Evolutionary conservation across 2,329 filamentous ascomycete species (phyloP).

Genomic region (Cordyceps militaris): DNA sequence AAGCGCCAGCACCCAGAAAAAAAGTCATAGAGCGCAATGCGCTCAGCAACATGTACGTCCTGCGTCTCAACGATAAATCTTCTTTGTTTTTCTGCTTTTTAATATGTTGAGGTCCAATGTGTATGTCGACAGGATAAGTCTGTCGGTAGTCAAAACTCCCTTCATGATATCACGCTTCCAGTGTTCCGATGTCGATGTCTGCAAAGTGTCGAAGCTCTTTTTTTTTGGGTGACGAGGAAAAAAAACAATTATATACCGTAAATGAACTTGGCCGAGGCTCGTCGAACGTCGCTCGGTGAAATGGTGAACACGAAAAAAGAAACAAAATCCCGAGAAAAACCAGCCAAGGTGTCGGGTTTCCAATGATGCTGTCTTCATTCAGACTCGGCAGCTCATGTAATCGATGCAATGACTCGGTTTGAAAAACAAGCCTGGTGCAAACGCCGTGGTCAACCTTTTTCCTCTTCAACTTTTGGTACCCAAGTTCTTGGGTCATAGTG

Average conservation of each 20-base stretch:
- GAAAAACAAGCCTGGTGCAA: constrained; percentile 5
- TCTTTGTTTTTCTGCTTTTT: background rate
- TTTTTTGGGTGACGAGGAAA: background rate
- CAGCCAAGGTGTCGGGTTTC: constrained; percentile 2
- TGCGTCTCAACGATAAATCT: background rate
- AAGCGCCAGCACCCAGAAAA: background rate
- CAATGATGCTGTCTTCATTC: background rate
- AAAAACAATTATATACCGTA: constrained; percentile 10
- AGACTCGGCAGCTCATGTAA: background rate
- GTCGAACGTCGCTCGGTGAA: constrained; percentile 5
- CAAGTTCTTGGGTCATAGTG: constrained; percentile 1
- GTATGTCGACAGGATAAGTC: background rate
- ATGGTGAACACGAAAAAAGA: background rate
- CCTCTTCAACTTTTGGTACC: constrained; percentile 9
- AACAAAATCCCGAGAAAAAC: background rate
- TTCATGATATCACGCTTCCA: constrained; percentile 3
- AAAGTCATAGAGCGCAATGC: background rate
- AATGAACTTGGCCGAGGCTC: background rate
- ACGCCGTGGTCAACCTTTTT: constrained; percentile 5
- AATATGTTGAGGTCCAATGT: background rate
- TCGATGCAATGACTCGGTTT: background rate
- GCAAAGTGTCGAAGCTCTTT: constrained; percentile 4
- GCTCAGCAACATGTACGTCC: background rate
- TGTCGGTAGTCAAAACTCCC: background rate
- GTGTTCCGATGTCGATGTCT: background rate